Base-by-base conservation (phyloP, 1,284 basidiomycete species). In the Xerocomus minutiporus region DNA sequence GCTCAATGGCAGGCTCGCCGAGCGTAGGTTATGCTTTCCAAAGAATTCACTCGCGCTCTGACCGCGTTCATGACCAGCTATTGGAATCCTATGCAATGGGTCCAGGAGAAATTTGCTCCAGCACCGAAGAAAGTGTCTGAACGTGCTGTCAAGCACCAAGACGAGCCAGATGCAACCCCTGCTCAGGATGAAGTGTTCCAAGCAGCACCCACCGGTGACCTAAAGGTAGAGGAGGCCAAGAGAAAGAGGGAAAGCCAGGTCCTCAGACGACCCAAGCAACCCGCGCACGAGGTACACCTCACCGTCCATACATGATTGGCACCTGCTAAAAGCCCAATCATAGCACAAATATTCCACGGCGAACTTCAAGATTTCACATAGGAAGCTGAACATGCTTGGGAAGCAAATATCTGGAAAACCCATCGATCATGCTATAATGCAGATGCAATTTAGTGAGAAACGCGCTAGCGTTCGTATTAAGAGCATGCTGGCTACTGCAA, bases 401-500 rank as follows among this genome's bases (percentile, higher is more conserved):
- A 78, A 84, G 51, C 92, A 97, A 70, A 92, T 98, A 60, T 78
- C 89, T 8, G 88, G 90, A 13, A 87, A 92, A 62, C 92, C 93
- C 12, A 85, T 96, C 54, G 94, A 97, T 72, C 86, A 89, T 65
- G 95, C 96, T 26, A 95, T 99, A 65, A 74, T 98, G 48, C 96
- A 99, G 68, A 96, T 98, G 89, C 83, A 91, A 67, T 97, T 97
- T 71, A 90, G 87, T 60, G 86, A 94, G 69, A 97, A 97, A 73
- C 81, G 93, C 13, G 91, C 90, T 9, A 87, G 91, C 53, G 81
- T 77, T 43, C 84, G 92, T 57, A 83, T 99, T 53, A 86, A 93
- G 80, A 89, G 86, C 61, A 94, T 94, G 78, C 78, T 98, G 44
- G 86, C 83, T 5, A 80, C 91, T 4, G 95, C 94, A 8, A 86